Percentiles rank a stretch among this genome's conserved stretches.
Conservation (phyloP, 805 yeast genomes). For the Lipomyces chichibuensis region DNA sequence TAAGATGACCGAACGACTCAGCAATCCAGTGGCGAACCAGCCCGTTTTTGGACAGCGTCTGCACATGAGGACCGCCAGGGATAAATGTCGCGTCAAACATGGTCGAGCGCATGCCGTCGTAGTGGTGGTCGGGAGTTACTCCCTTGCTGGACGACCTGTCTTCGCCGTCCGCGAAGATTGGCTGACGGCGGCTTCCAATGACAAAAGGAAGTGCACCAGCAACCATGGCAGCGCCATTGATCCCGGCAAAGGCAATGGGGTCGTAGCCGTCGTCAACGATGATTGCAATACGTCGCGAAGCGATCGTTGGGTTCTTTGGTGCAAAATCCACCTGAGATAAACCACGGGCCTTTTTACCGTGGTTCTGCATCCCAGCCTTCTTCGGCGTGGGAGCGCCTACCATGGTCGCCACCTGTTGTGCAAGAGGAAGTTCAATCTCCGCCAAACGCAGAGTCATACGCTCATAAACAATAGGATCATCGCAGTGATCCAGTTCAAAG, state of each 20-base stretch:
- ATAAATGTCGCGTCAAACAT: constrained; percentile 10
- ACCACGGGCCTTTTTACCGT: not conserved
- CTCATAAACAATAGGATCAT: constrained; percentile 12
- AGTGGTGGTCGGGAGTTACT: constrained; percentile 6
- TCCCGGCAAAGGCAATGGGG: not conserved
- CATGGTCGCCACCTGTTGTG: constrained; percentile 5
- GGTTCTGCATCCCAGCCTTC: not conserved
- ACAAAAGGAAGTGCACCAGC: constrained; percentile 7
- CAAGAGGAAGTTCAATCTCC: constrained; percentile 9
- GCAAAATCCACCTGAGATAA: constrained; percentile 12
- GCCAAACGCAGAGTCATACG: constrained; percentile 7
- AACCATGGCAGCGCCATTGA: not conserved
- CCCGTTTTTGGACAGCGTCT: constrained; percentile 7
- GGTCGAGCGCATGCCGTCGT: constrained; percentile 11
- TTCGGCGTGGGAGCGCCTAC: constrained; percentile 14
- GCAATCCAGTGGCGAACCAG: constrained; percentile 10
- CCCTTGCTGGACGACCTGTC: not conserved
- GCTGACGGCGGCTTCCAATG: constrained; percentile 4
- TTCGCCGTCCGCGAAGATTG: constrained; percentile 8
- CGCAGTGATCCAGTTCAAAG: constrained; percentile 16
- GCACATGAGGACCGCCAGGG: constrained; percentile 13
- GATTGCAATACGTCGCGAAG: constrained; percentile 13
- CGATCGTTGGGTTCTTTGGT: not conserved
- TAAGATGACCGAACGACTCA: constrained; percentile 15
- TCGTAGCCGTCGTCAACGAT: constrained; percentile 13